These are phyloP conservation scores for Rhizophora apiculata DNA, from an alignment of 345 rosid genomes.

Conservation along the genomic window DNA sequence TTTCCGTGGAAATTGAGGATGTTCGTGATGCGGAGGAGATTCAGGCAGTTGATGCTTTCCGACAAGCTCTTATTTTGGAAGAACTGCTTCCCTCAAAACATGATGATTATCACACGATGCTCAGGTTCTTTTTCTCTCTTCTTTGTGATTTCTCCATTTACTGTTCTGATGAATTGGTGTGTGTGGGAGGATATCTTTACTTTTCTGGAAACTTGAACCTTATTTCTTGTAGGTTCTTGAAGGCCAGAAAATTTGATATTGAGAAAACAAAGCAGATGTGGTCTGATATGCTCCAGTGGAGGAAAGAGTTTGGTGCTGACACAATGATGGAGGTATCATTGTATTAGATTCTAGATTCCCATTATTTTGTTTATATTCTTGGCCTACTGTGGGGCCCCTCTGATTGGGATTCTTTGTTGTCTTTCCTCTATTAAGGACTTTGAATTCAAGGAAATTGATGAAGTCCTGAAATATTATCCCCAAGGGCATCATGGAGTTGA, in stretches of 20 bases:
- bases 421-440: conserved; percentile 52
- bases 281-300: conserved; percentile 88
- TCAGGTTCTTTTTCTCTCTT: conserved; percentile 45
- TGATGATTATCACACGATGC: conserved; percentile 90
- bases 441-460: conserved; percentile 60
- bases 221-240: conserved; percentile 59
- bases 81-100: conserved; percentile 74
- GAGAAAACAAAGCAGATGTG: conserved; percentile 95
- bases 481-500: conserved; percentile 97
- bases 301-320: conserved; percentile 83
- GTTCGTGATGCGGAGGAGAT: conserved; percentile 73
- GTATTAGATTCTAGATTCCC: not conserved
- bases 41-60: conserved; percentile 74
- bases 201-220: conserved; percentile 6
- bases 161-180: not conserved
- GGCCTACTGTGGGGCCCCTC: not conserved
- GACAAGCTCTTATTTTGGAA: conserved; percentile 69
- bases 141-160: not conserved
- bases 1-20: conserved; percentile 60
- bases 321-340: conserved; percentile 56
- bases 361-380: not conserved
- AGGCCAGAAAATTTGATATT: conserved; percentile 85
- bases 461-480: conserved; percentile 73
- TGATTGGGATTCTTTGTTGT: not conserved
- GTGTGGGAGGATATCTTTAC: not conserved